Evolutionary conservation across 257 asterid genomes (phyloP), one percentile per base, ranked within the genome.

Genomic region (Nicotiana knightiana): DNA sequence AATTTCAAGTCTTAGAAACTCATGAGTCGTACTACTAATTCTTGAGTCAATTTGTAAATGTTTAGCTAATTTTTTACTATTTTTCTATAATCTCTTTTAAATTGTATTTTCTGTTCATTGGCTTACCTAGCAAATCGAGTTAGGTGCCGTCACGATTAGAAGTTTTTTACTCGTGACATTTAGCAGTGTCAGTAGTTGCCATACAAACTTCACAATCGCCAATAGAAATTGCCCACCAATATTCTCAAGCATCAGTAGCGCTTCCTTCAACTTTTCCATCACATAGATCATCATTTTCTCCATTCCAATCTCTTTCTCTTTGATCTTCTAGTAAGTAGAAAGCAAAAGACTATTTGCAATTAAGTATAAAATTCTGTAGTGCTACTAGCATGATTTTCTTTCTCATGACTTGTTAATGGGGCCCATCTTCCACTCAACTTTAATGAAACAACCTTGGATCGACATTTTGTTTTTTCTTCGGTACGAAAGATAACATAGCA

Each of bases 181-280:
- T 70, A 39, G 0, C 3, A 1, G 6, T 17, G 2, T 68, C n/a
- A 68, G 1, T 68, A 39, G 6, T 37, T 39, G 58, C 0, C 55
- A 9, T 10, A 9, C 9, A 39, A 39, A 39, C 9, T 43, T 70
- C 1, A 39, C 1, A 1, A 70, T 4, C 17, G 0, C 6, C 8
- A 4, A 18, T 43, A 43, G 6, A 9, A 21, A 4, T 70, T 70
- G 77, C 1, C 8, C 57, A 26, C 84, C 87, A 3, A 84, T 51
- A 53, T 83, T 83, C 12, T 81, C 53, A 62, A 85, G 0, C 6
- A 64, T 17, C n/a, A 48, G 30, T 5, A 75, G 24, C 7, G 77
- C 57, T 80, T 82, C 85, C 73, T 83, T 87, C 63, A 81, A 9
- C 67, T 85, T 88, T 33, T 88, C 88, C 51, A 37, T 35, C 48